A percentile compares a stretch with the other conserved stretches of the same genome.
These are phyloP conservation scores for Clavispora asparagi DNA, from an alignment of 805 yeast species.

Conservation along the genomic window DNA sequence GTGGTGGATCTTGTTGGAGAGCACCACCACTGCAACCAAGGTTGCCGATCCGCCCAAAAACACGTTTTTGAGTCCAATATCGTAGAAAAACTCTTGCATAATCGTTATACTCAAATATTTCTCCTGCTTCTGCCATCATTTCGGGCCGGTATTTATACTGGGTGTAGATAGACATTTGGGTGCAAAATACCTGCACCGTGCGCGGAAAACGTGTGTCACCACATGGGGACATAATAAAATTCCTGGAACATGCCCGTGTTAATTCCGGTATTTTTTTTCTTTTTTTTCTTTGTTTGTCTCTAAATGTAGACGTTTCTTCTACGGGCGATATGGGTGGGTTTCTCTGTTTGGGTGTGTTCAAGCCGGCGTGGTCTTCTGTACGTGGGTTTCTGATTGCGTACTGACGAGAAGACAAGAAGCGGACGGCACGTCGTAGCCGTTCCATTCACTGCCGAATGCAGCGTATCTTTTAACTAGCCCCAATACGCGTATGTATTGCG, in stretches of 20 bases:
- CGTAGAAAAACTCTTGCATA: slow-evolving; percentile 4
- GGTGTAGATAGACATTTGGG: slow-evolving; percentile 3
- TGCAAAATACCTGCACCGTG: slow-evolving; percentile 12
- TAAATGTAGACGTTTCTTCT: too few relatives aligned
- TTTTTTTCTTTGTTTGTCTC: not conserved
- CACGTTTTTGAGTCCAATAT: slow-evolving; percentile 9
- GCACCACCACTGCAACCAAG: slow-evolving; percentile 11
- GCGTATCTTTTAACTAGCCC: too few relatives aligned
- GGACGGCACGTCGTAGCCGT: too few relatives aligned
- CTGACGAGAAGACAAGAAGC: too few relatives aligned
- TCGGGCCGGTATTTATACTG: not conserved
- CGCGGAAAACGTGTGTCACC: slow-evolving; percentile 11
- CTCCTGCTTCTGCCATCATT: not conserved
- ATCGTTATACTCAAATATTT: not conserved
- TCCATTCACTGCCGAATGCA: too few relatives aligned
- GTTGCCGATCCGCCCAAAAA: slow-evolving; percentile 15
- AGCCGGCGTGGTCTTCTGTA: too few relatives aligned
- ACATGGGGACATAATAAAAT: slow-evolving; percentile 7
- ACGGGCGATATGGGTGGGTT: too few relatives aligned
- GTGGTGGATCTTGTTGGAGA: slow-evolving; percentile 16
- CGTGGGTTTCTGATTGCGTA: too few relatives aligned
- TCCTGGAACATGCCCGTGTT: not conserved
- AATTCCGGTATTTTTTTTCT: not conserved
- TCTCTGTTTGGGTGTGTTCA: too few relatives aligned
- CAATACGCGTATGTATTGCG: too few relatives aligned